Conservation (phyloP, 2,329 filamentous ascomycete genomes). For the Dothidotthia symphoricarpi region DNA sequence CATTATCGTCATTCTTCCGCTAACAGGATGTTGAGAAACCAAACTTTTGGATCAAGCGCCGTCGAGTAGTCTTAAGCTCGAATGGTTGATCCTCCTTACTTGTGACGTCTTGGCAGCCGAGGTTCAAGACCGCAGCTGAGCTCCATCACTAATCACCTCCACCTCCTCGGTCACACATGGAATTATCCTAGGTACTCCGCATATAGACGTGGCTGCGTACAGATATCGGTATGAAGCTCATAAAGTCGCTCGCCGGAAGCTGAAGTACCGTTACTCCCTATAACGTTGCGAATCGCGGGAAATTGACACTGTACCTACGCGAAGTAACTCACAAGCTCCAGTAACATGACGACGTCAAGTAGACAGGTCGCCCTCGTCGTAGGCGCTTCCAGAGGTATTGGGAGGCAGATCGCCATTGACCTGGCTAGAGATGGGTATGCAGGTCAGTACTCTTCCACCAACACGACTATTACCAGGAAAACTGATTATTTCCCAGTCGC, state of each 20-base stretch:
- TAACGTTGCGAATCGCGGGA: too few relatives aligned
- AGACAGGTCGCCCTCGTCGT: conserved; percentile 67
- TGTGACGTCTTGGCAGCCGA: conserved; percentile 25
- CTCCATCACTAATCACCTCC: conserved; percentile 22
- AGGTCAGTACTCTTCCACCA: conserved; percentile 49
- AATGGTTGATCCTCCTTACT: conserved; percentile 3
- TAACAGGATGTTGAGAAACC: conserved; percentile 14
- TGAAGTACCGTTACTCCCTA: too few relatives aligned
- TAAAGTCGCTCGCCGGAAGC: too few relatives aligned
- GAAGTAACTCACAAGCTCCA: too few relatives aligned
- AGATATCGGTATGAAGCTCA: too few relatives aligned
- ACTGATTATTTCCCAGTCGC: conserved; percentile 57
- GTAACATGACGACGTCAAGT: neutral
- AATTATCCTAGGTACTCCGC: conserved; percentile 4
- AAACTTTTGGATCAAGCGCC: neutral
- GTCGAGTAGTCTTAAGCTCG: conserved; percentile 1
- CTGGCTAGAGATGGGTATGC: conserved; percentile 68
- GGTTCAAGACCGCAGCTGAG: conserved; percentile 13
- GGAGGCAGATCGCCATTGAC: conserved; percentile 75
- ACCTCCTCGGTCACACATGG: conserved; percentile 2
- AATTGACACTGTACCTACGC: too few relatives aligned
- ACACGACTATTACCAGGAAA: neutral
- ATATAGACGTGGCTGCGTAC: neutral
- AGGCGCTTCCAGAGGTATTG: conserved; percentile 77
- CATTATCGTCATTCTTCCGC: conserved; percentile 45